phyloP scores from a whole-genome alignment of 2,329 filamentous ascomycete species.

The Botrytis tulipae region DNA sequence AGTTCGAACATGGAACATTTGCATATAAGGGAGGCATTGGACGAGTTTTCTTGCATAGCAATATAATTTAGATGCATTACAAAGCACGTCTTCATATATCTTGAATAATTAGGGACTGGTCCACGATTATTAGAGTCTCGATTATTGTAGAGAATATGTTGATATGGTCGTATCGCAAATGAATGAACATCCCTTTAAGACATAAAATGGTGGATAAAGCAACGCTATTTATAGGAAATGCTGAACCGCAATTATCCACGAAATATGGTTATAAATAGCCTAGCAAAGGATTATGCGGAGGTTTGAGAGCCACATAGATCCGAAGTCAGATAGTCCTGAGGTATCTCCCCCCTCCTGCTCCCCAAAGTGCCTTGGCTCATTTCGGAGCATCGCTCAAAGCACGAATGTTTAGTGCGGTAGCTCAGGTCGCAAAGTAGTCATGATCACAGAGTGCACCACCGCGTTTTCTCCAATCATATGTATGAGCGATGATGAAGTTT shows the following conservation, averaged over 20 bases:
- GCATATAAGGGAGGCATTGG: not conserved
- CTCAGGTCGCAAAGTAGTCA: not conserved
- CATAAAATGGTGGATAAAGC: not conserved
- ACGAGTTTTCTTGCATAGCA: not conserved
- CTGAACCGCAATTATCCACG: not conserved
- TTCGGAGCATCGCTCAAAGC: not conserved
- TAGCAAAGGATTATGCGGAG: not conserved
- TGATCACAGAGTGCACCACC: not conserved
- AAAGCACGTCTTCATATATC: not conserved
- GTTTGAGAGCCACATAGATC: no score
- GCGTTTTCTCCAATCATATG: not conserved
- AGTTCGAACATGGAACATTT: not conserved
- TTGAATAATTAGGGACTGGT: not conserved
- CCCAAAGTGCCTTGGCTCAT: not conserved
- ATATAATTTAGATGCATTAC: not conserved
- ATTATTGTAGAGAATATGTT: not conserved
- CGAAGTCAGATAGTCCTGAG: not conserved
- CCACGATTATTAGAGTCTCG: not conserved
- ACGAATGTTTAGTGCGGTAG: no score
- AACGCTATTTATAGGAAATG: not conserved
- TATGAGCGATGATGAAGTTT: no score
- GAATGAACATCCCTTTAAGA: not conserved
- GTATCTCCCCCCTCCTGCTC: not conserved
- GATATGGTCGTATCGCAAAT: not conserved
- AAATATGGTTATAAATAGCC: no score